These are phyloP conservation scores for Aspergillus cavernicola DNA, from an alignment of 495 filamentous ascomycete species.

Conservation along the genomic window DNA sequence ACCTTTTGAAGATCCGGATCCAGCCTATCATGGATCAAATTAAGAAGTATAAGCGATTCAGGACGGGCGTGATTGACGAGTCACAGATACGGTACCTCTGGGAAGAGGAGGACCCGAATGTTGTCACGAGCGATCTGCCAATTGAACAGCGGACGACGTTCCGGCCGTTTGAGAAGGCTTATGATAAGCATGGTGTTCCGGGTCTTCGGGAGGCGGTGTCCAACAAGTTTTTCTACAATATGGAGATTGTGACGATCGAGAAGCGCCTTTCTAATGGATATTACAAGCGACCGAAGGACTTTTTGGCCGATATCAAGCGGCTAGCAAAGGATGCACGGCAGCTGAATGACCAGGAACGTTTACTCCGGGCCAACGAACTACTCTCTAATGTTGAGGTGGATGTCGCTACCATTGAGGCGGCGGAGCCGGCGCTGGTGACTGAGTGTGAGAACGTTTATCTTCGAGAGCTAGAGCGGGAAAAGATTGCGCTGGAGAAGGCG, in stretches of 20 bases:
- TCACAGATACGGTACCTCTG: slow-evolving; percentile 70
- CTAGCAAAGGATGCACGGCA: slow-evolving; percentile 78
- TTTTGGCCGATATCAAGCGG: slow-evolving; percentile 76
- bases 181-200: slow-evolving; percentile 68
- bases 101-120: slow-evolving; percentile 77
- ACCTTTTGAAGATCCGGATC: slow-evolving; percentile 79
- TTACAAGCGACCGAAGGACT: slow-evolving; percentile 85
- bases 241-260: slow-evolving; percentile 91
- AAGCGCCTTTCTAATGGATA: slow-evolving; percentile 91
- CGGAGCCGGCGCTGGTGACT: slow-evolving; percentile 58
- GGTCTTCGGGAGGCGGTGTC: slow-evolving; percentile 66
- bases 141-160: slow-evolving; percentile 51
- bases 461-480: slow-evolving; percentile 69
- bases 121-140: slow-evolving; percentile 70
- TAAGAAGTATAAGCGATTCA: slow-evolving; percentile 80
- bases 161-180: slow-evolving; percentile 71
- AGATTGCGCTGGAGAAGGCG: slow-evolving; percentile 58
- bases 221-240: slow-evolving; percentile 86
- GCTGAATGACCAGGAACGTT: slow-evolving; percentile 69
- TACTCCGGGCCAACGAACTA: slow-evolving; percentile 84
- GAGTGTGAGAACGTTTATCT: slow-evolving; percentile 71
- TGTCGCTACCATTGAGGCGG: slow-evolving; percentile 62
- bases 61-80: slow-evolving; percentile 71
- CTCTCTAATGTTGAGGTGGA: slow-evolving; percentile 90
- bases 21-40: slow-evolving; percentile 96